Evolutionary conservation across 495 filamentous ascomycete genomes (phyloP).

Genomic region (Neurospora terricola): DNA sequence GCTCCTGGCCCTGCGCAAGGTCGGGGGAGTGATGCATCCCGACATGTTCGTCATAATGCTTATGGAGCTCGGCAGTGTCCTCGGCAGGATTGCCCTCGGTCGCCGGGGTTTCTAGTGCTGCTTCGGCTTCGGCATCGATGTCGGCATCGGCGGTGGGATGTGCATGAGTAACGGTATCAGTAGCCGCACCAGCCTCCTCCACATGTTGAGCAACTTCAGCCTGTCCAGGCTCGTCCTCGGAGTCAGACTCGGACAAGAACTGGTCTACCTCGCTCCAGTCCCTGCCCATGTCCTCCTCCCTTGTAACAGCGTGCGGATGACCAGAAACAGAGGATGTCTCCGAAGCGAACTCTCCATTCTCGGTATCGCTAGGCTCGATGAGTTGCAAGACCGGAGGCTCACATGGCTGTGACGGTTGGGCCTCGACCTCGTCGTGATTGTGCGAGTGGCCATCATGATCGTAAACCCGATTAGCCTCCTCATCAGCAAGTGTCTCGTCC

Average conservation of each 20-base stretch:
- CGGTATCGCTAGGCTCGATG: not conserved
- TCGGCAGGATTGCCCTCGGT: not conserved
- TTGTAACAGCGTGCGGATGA: not conserved
- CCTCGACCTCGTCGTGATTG: not conserved
- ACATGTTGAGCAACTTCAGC: not conserved
- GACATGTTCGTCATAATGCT: not conserved
- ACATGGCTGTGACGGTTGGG: not conserved
- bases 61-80: not conserved
- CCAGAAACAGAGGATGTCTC: not conserved
- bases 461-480: not conserved
- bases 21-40: not conserved
- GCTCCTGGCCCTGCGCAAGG: not conserved
- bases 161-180: not conserved
- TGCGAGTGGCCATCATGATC: not conserved
- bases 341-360: not conserved
- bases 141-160: not conserved
- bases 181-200: not conserved
- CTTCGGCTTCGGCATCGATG: not conserved
- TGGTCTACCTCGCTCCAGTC: not conserved
- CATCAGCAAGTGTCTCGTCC: not conserved
- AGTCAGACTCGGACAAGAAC: not conserved
- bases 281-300: not conserved
- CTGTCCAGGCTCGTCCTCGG: not conserved
- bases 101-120: not conserved
- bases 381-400: not conserved